Base-by-base conservation (phyloP, 805 yeast species). In the Grigorovia transvaalensis region DNA sequence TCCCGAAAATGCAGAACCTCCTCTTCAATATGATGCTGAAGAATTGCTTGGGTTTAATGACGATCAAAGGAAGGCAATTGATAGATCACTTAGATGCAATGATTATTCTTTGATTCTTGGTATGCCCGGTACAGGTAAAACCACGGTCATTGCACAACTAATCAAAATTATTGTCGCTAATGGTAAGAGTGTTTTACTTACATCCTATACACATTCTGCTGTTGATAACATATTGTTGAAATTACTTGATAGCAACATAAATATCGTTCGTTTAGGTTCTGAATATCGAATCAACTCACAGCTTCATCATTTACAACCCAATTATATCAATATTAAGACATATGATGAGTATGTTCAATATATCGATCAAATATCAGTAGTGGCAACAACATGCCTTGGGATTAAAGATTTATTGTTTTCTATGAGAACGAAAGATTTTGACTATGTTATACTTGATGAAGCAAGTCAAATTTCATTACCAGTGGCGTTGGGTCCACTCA, bases 61-160 rank as follows among this genome's bases (percentile, higher is more conserved):
- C 0, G 96, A 88, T 60, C 99, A 93, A 62, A 54, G 71, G 4
- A 58, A 51, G 2, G 98, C 97, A 0, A 74, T 93, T 42, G 76
- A 80, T 15, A 78, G 74, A 53, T 87, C 82, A 0, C 63, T 88
- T 47, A 66, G 74, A 15, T 76, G 93, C 0, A 64, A 81, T 50
- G 96, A 90, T 63, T 93, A 87, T 62, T 74, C 90, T 4, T 72
- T 93, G 59, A 78, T 93, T 18, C 70, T 91, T 54, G 99, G 99
- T 0, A 93, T 93, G 99, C 99, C 99, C 0, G 99, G 99, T 3
- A 93, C 98, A 0, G 99, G 96, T 9, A 88, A 88, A 62, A 88
- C 96, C 1, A 88, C 98, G 0, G 85, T 90, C 0, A 89, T 93
- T 50, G 85, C 95, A 0, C 81, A 83, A 46, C 60, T 93, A 17